A percentile compares a stretch with the other conserved stretches of the same genome.
phyloP scores from a whole-genome alignment of 805 yeast genomes.

The Zygotorulaspora chibaensis region DNA sequence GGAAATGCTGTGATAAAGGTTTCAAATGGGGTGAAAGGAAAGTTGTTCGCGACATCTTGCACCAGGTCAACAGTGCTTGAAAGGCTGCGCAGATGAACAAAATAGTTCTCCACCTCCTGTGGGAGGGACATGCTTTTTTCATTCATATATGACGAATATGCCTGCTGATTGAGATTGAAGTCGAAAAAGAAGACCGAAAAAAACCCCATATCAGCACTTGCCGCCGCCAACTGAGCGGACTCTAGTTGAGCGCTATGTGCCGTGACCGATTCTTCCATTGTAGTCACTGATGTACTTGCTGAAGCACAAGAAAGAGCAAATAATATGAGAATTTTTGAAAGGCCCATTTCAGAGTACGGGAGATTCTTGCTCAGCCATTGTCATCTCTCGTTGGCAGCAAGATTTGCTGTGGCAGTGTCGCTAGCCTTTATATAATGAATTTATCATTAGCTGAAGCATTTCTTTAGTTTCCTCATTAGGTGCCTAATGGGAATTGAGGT shows the following conservation, averaged over 20 bases:
- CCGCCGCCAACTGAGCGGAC: slow-evolving; percentile 31
- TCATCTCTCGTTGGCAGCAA: too few relatives aligned
- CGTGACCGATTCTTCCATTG: not conserved
- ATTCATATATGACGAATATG: slow-evolving; percentile 37
- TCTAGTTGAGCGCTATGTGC: not conserved
- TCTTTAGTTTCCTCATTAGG: too few relatives aligned
- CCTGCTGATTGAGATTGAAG: slow-evolving; percentile 25
- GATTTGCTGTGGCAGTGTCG: too few relatives aligned
- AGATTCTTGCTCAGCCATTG: too few relatives aligned
- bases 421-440: too few relatives aligned
- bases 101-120: slow-evolving; percentile 35
- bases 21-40: slow-evolving; percentile 37
- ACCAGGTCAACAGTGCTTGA: slow-evolving; percentile 25
- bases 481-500: too few relatives aligned
- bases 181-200: slow-evolving; percentile 34
- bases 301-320: too few relatives aligned
- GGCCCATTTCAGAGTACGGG: too few relatives aligned
- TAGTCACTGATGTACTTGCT: too few relatives aligned
- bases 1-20: slow-evolving; percentile 36
- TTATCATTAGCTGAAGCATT: too few relatives aligned
- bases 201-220: slow-evolving; percentile 31
- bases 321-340: too few relatives aligned
- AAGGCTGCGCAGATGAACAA: slow-evolving; percentile 29
- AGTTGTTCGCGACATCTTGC: slow-evolving; percentile 27
- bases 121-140: slow-evolving; percentile 33